Percentiles rank a stretch among this genome's conserved stretches.
Evolutionary conservation across 2,329 filamentous ascomycete species (phyloP).

Genomic region (Trichoderma breve): DNA sequence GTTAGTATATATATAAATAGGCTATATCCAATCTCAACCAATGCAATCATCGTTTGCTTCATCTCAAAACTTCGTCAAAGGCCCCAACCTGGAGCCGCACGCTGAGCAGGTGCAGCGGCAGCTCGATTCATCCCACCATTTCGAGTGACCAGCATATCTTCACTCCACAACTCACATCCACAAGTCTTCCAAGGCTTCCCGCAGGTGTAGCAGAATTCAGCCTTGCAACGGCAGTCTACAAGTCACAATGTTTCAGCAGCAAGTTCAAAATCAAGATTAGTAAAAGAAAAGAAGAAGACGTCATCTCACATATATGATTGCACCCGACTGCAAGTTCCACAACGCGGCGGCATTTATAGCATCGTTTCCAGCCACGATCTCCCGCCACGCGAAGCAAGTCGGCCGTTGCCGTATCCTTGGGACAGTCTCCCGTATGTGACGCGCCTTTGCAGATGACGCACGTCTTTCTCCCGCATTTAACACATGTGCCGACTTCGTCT

Average conservation of each 20-base stretch:
- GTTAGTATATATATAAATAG: neutral
- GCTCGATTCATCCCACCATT: neutral
- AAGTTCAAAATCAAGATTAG: neutral
- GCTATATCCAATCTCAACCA: neutral
- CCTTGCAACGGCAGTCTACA: conserved; percentile 63
- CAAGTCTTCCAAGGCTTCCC: conserved; percentile 79
- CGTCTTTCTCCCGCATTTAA: conserved; percentile 41
- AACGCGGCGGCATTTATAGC: conserved; percentile 68
- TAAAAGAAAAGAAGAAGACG: conserved; percentile 19
- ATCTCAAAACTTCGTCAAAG: neutral
- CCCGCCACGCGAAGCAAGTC: conserved; percentile 50
- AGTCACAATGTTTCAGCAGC: conserved; percentile 27
- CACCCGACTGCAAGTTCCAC: conserved; percentile 80
- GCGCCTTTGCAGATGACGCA: conserved; percentile 50
- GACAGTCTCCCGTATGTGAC: conserved; percentile 48
- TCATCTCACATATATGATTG: conserved; percentile 84
- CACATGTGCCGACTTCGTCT: conserved; percentile 40
- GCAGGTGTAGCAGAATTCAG: conserved; percentile 85
- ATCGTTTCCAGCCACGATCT: conserved; percentile 70
- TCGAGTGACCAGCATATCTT: neutral
- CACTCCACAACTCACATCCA: conserved; percentile 50
- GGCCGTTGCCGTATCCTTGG: conserved; percentile 39
- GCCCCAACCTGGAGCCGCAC: neutral
- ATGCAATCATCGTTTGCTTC: neutral
- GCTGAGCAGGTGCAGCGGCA: neutral